These are phyloP conservation scores for Trypanosomatidae sp. DNA, from an alignment of 208 protist species.

Conservation along the genomic window DNA sequence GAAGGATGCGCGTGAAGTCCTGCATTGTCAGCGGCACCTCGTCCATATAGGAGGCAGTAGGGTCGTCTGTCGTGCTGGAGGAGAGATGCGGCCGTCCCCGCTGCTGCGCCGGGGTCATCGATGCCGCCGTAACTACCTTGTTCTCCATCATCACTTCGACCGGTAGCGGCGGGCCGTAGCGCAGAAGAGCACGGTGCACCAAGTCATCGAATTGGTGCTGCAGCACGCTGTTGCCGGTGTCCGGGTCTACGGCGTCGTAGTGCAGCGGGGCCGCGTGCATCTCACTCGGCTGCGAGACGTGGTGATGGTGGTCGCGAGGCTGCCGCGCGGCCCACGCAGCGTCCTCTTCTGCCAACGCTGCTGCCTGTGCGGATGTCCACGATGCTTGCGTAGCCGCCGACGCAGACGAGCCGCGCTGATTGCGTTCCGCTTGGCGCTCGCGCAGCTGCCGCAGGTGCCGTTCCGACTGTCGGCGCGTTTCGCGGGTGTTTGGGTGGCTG, in stretches of 20 bases:
- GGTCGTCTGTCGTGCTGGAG: constrained; percentile 28
- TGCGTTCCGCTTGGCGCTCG: too few relatives aligned
- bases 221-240: constrained; percentile 56
- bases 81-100: too few relatives aligned
- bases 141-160: constrained; percentile 64
- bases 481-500: too few relatives aligned
- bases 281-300: too few relatives aligned
- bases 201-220: constrained; percentile 74
- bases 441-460: too few relatives aligned
- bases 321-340: too few relatives aligned
- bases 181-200: constrained; percentile 56
- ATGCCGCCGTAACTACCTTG: constrained; percentile 31
- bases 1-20: constrained; percentile 65
- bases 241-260: constrained; percentile 60
- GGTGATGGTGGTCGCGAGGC: too few relatives aligned
- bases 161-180: constrained; percentile 78
- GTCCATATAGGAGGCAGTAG: constrained; percentile 54
- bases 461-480: too few relatives aligned
- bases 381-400: too few relatives aligned
- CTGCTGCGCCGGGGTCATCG: too few relatives aligned
- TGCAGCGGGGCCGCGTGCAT: too few relatives aligned
- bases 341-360: constrained; percentile 17
- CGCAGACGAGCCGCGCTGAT: too few relatives aligned
- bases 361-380: constrained; percentile 18
- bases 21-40: constrained; percentile 53